Evolutionary conservation across 2,329 filamentous ascomycete genomes (phyloP), one percentile per base, ranked within the genome.

Genomic region (Fusarium longipes): DNA sequence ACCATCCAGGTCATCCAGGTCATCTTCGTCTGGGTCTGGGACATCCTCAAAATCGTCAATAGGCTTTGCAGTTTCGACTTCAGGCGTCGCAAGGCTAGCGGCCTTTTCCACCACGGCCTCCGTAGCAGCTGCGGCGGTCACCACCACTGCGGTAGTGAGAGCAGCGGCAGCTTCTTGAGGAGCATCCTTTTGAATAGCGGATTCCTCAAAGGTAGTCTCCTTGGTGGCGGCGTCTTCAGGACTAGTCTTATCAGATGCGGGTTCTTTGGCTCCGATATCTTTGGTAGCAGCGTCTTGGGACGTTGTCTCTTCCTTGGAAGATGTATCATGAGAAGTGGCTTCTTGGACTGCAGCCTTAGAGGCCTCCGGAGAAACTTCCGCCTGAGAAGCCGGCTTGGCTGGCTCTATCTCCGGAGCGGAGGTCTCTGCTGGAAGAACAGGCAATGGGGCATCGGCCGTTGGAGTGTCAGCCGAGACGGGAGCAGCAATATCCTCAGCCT

Each of bases 1-100:
- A 93, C 92, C 93, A 79, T 99, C 96, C 42, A 99, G 83, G 74
- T 98, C 96, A 74, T 97, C 92, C 20, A 96, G 82, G 71, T 96
- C 92, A 78, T 96, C 96, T 79, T 97, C 94, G 69, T 98, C 95
- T 8, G 94, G 95, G 74, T 97, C 95, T 20, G 93, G 90, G 17
- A 91, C 89, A 70, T 91, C 86, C 22, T 85, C 86, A 22, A 77
- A 72, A 17, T 65, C 60, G 10, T 73, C 67, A 11, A 52, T 32
- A 10, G 29, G 24, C 32, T 59, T 55, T 33, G 39, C 30, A 10
- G 24, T 39, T 11, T 58, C 43, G 20, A 36, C 38, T 45, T 18
- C 27, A 11, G 50, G 51, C 15, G 36, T 30, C 18, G 60, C 48
- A 29, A 64, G 32, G 25, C 20, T 27, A 10, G 20, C 30, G 20